A percentile compares a stretch with the other conserved stretches of the same genome.
phyloP scores from a whole-genome alignment of 768 basidiomycete genomes.

The Mycena polygramma region DNA sequence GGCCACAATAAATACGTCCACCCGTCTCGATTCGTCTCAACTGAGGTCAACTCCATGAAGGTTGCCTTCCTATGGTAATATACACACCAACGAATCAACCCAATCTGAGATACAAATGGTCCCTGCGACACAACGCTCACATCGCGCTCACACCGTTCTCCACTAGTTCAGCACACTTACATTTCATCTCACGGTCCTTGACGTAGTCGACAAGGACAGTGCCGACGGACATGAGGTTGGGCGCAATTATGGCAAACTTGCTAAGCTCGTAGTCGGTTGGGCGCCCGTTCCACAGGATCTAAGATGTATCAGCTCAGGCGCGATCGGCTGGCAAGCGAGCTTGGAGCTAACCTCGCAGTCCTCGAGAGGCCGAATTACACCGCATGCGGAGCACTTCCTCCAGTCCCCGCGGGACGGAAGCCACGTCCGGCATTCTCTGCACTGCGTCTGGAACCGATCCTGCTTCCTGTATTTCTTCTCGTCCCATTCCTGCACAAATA shows the following conservation, averaged over 20 bases:
- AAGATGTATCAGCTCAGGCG: background rate
- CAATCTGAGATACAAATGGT: too few relatives aligned
- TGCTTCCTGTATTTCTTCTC: conserved; percentile 25
- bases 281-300: conserved; percentile 31
- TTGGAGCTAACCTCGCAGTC: conserved; percentile 29
- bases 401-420: conserved; percentile 35
- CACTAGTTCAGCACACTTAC: conserved; percentile 21
- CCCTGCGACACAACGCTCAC: background rate
- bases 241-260: conserved; percentile 34
- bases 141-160: conserved; percentile 6
- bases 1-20: background rate
- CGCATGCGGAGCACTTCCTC: conserved; percentile 33
- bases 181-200: conserved; percentile 31
- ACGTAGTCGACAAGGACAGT: conserved; percentile 29
- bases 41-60: too few relatives aligned
- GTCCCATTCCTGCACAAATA: conserved; percentile 26
- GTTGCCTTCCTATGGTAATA: too few relatives aligned
- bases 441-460: conserved; percentile 34
- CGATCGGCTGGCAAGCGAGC: background rate
- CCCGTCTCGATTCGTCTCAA: background rate
- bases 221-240: conserved; percentile 29
- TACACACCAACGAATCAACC: too few relatives aligned
- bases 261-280: conserved; percentile 34
- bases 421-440: conserved; percentile 29
- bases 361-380: conserved; percentile 32